Evolutionary conservation across 2,329 filamentous ascomycete species (phyloP), one percentile per base, ranked within the genome.

Genomic region (Colletotrichum gigasporum): DNA sequence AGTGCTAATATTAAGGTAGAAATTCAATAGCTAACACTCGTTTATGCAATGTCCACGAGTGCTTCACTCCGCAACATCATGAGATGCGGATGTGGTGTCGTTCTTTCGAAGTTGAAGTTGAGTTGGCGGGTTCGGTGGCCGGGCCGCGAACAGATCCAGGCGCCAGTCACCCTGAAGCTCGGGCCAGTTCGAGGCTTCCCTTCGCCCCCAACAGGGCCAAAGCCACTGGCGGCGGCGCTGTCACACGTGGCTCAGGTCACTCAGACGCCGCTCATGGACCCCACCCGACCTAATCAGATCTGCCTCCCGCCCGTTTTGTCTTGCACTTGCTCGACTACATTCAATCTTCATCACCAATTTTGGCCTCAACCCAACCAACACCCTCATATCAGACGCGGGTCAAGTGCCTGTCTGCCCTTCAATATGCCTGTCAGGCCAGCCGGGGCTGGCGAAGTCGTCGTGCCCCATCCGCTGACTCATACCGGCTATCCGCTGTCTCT

Each of bases 381-480:
- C n/a, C n/a, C n/a, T n/a, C n/a, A n/a, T n/a, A n/a, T n/a, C n/a
- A n/a, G n/a, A n/a, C n/a, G n/a, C n/a, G n/a, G n/a, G n/a, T 5
- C 4, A 26, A 18, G 11, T 11, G 8, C 20, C 47, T 47, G 56
- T 64, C 34, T 35, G 61, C 61, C 61, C 18, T 14, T 35, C 28
- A 35, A 45, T 34, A 16, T 61, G 61, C 61, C 61, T 50, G 42
- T 24, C 61, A 50, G 42, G 34, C 18, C 48, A 32, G n/a, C 41
- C 48, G 48, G 61, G 53, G 28, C 24, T 52, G 22, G 34, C 24
- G 34, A 26, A 42, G 35, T 42, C 16, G 20, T 35, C 30, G 56
- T 47, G 20, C 50, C 41, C 47, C 56, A 48, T 14, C 61, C 16
- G 61, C 61, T 61, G 61, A 61, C 37, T 64, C 61, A 61, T 59